phyloP scores from a whole-genome alignment of 2,329 filamentous ascomycete genomes.

The Pyrenochaeta sp. region DNA sequence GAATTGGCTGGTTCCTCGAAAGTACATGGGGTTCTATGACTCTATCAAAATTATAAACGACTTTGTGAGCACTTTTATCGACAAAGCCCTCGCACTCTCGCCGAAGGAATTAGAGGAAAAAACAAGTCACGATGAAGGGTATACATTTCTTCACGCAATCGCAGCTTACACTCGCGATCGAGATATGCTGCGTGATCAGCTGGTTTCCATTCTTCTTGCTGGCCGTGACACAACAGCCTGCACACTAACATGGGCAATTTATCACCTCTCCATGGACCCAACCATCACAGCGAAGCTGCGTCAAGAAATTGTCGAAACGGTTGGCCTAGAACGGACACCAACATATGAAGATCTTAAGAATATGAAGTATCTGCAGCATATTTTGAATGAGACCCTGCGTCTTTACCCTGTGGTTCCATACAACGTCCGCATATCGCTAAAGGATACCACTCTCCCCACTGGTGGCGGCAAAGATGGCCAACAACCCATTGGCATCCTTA shows the following conservation, averaged over 20 bases:
- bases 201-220: constrained; percentile 76
- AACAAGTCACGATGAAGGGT: constrained; percentile 73
- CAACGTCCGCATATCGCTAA: constrained; percentile 58
- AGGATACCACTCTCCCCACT: constrained; percentile 59
- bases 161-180: constrained; percentile 76
- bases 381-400: constrained; percentile 51
- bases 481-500: constrained; percentile 55
- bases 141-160: constrained; percentile 88
- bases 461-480: constrained; percentile 58
- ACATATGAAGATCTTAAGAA: constrained; percentile 84
- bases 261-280: constrained; percentile 79
- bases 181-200: constrained; percentile 80
- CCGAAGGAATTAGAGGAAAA: constrained; percentile 77
- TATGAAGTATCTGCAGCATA: constrained; percentile 75
- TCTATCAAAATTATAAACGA: constrained; percentile 74
- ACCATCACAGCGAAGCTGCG: constrained; percentile 73
- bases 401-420: constrained; percentile 61
- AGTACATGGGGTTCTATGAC: constrained; percentile 66
- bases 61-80: constrained; percentile 82
- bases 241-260: constrained; percentile 82
- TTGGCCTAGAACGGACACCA: constrained; percentile 68
- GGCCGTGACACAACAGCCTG: constrained; percentile 87
- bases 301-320: constrained; percentile 71
- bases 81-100: constrained; percentile 73
- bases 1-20: constrained; percentile 68